Conservation (phyloP, 2,329 filamentous ascomycete genomes). For the Penicillium sp. region DNA sequence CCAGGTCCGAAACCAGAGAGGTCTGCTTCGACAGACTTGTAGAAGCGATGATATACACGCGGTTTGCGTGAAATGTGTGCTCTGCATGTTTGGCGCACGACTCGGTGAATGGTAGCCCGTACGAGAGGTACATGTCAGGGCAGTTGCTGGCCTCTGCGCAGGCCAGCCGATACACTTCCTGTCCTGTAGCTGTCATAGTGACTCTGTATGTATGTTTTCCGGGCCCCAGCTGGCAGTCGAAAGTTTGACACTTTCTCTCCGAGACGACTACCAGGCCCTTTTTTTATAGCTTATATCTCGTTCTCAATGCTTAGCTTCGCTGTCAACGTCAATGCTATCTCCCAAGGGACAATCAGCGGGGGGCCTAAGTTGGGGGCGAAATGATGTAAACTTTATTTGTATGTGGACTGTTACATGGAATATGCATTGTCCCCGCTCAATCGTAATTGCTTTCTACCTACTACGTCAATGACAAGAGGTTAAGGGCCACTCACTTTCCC, state of each 20-base stretch:
- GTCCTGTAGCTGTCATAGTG: neutral
- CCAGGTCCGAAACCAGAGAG: neutral
- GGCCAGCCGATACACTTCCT: constrained; percentile 1
- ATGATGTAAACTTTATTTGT: no score
- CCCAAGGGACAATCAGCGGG: neutral
- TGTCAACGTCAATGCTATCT: neutral
- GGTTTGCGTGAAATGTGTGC: neutral
- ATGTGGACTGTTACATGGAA: neutral
- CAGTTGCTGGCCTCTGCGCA: neutral
- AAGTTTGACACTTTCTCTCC: neutral
- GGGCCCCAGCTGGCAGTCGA: neutral
- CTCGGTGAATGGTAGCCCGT: neutral
- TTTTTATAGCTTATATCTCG: neutral
- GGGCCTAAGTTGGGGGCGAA: neutral
- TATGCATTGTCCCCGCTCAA: neutral
- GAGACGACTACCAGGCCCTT: neutral
- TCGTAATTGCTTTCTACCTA: neutral
- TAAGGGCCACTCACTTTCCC: no score
- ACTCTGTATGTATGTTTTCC: neutral
- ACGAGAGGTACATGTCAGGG: neutral
- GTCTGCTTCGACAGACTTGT: neutral
- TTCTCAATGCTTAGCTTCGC: neutral
- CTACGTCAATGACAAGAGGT: no score
- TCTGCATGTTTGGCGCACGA: neutral
- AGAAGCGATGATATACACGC: constrained; percentile 2